Evolutionary conservation across 2,329 filamentous ascomycete species (phyloP).

Genomic region (Boeremia lycopersici): DNA sequence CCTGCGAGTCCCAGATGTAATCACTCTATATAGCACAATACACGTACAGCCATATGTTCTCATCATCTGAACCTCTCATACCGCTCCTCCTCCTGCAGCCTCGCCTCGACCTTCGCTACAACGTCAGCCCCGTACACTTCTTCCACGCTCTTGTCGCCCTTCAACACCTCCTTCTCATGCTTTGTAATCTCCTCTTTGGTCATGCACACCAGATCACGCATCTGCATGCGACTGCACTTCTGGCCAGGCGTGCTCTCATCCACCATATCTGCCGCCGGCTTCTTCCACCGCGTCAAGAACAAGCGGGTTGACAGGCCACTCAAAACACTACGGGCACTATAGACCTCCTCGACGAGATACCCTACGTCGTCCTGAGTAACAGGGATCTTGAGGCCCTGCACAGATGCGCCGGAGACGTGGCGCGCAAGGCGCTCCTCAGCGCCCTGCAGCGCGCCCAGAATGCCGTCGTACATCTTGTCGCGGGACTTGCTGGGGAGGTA

Average conservation of each 20-base stretch:
- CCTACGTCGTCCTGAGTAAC: constrained; percentile 80
- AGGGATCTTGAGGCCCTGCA: constrained; percentile 77
- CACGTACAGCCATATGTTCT: not conserved
- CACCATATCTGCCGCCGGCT: constrained; percentile 66
- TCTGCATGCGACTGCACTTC: constrained; percentile 71
- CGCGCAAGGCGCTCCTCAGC: constrained; percentile 77
- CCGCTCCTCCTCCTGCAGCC: constrained; percentile 69
- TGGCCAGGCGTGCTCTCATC: constrained; percentile 74
- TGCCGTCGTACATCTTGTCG: constrained; percentile 90
- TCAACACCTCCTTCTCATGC: constrained; percentile 81
- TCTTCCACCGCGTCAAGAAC: constrained; percentile 79
- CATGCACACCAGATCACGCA: constrained; percentile 83
- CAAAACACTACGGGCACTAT: constrained; percentile 78
- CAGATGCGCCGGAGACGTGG: constrained; percentile 57
- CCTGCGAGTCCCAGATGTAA: too few relatives aligned
- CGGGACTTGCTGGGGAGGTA: constrained; percentile 80
- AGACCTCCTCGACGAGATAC: constrained; percentile 90
- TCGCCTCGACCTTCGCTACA: constrained; percentile 69
- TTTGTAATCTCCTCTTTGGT: constrained; percentile 85
- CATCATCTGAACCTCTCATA: constrained; percentile 56
- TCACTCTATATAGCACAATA: not conserved
- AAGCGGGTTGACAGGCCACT: constrained; percentile 82
- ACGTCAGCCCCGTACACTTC: constrained; percentile 76
- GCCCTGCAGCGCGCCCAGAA: constrained; percentile 76
- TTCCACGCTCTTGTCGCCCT: constrained; percentile 68